Percentiles rank a stretch among this genome's conserved stretches.
Evolutionary conservation across 495 filamentous ascomycete species (phyloP).

Genomic region (Baudoinia panamericana): DNA sequence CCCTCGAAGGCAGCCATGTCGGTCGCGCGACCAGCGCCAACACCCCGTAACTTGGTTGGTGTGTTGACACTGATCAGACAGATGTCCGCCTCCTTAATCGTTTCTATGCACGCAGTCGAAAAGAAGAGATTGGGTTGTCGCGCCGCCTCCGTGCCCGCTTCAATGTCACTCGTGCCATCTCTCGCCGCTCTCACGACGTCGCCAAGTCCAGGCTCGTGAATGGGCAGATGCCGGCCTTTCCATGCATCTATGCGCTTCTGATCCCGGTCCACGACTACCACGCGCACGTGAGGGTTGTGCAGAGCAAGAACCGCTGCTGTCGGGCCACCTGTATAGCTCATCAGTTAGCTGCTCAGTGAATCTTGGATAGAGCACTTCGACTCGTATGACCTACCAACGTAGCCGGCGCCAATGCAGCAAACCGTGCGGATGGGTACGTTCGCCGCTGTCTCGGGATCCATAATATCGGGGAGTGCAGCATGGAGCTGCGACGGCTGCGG

Average conservation of each 20-base stretch:
- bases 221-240: conserved; percentile 62
- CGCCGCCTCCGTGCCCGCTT: neutral
- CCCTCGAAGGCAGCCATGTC: conserved; percentile 63
- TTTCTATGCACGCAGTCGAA: conserved; percentile 47
- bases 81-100: conserved; percentile 56
- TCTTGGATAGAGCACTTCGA: neutral
- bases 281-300: conserved; percentile 52
- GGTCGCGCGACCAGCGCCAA: conserved; percentile 58
- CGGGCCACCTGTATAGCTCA: conserved; percentile 45
- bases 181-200: conserved; percentile 53
- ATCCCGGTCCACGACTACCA: conserved; percentile 62
- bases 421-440: conserved; percentile 22
- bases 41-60: conserved; percentile 58
- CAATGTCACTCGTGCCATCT: conserved; percentile 35
- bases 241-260: conserved; percentile 49
- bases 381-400: conserved; percentile 33
- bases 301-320: conserved; percentile 63
- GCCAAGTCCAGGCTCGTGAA: conserved; percentile 62
- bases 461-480: conserved; percentile 7
- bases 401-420: conserved; percentile 53
- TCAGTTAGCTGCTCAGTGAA: neutral
- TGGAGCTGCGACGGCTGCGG: neutral
- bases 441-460: conserved; percentile 11
- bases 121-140: conserved; percentile 51
- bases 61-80: conserved; percentile 72